Base-by-base conservation (phyloP, 768 basidiomycete genomes). In the Hypholoma fasciculare region DNA sequence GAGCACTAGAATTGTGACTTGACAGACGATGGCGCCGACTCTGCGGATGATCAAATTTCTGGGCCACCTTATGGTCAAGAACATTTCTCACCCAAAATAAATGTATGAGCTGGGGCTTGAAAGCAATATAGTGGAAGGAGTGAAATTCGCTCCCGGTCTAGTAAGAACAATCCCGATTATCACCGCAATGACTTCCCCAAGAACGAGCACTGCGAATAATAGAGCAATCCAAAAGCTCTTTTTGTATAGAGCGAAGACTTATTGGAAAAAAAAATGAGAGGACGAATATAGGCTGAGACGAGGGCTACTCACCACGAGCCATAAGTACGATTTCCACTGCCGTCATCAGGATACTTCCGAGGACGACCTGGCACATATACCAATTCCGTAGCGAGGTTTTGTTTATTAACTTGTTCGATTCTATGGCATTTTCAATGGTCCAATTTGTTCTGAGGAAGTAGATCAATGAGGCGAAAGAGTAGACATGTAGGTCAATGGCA, bases 181-280 rank as follows among this genome's bases (percentile, higher is more conserved):
- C 39, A 72, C 63, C 2, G 62, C 61, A 7, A 49, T 43, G 1
- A 69, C 49, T 52, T 74, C 70, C 27, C 60, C 62, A 1, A 63
- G 42, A 43, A 72, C 55, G 43, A 71, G 47, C 19, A 42, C 36
- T 6, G 58, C 36, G 42, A 74, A 69, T 9, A 63, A n/a, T 20
- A 61, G 12, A 13, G 54, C 67, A n/a, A 77, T 56, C 54, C 39
- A 65, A 7, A 58, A 49, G 52, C 61, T 72, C 27, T 67, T 71
- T 57, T 73, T 70, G 53, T 77, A 79, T 23, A 75, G 53, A 2
- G 72, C 74, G 58, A 67, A 72, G 7, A 75, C 74, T 23, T 74
- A 26, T 23, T 12, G 2, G 13, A 42, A 42, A 8, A 30, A 20
- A 11, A 37, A 43, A 19, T 34, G 50, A 44, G 12, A 27, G 34